Evolutionary conservation across 2,329 filamentous ascomycete species (phyloP), one percentile per base, ranked within the genome.

Genomic region (Aaosphaeria pasadenensis): DNA sequence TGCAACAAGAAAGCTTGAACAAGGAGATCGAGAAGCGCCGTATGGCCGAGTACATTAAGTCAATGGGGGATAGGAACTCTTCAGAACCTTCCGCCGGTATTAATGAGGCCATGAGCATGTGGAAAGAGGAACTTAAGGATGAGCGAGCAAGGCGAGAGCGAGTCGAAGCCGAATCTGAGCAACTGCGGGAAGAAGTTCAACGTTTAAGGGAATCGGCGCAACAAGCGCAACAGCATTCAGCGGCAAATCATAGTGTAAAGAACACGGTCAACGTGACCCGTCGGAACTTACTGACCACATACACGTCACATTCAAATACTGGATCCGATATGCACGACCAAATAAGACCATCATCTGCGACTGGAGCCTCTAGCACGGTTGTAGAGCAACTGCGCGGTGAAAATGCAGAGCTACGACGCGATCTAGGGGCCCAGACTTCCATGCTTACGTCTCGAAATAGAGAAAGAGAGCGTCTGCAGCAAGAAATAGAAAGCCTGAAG

Each of bases 401-500:
- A 63, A 97, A 96, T 61, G 89, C 90, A 3, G 92, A 96, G 67
- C 73, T 99, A 31, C 84, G 92, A 45, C 87, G 91, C 46, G 91
- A 97, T 69, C 88, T 97, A 30, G 90, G 91, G 52, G 94, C 94
- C 3, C 94, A 99, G 68, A 95, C 91, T 1, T 96, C 91, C 0
- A 97, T 99, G 90, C 80, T 99, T 32, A 96, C 92, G 1, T 97
- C 94, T 33, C 83, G 94, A 28, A 96, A 96, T 63, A 87, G 91
- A 29, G 94, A 99, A 66, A 95, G 96, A 65, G 91, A 97, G 66
- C 84, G 91, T 5, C 78, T 99, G 6, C 95, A 97, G 69, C 90
- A 96, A 65, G 92, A 99, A 67, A 97, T 97, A 53, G 94, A 99
- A 71, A 91, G 96, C 52, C 78, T 99, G 53, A 99, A 97, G 72